Evolutionary conservation across 176 grass and related monocot species (phyloP), one percentile per base, ranked within the genome.

Genomic region (Tillandsia fasciculata): DNA sequence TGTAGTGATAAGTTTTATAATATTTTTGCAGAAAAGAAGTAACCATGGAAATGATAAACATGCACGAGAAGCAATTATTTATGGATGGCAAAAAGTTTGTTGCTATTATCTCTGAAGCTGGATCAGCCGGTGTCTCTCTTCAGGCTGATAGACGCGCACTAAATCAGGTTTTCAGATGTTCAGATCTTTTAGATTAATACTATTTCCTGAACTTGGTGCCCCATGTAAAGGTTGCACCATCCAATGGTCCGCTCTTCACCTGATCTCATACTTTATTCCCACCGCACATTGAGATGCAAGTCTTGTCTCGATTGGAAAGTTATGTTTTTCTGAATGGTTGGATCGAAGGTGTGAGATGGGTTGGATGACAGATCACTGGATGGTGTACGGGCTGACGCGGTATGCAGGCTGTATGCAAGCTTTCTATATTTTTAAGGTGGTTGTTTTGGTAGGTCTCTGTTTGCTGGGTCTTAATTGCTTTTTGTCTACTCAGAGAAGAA

Each of bases 41-140:
- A 79, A 85, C 94, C 29, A 99, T 99, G 94, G 94, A 99, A 83
- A 90, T 99, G 89, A 92, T 99, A 51, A 99, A 99, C 82, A 93
- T 99, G 94, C 82, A 99, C 64, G 94, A 93, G 83, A 99, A 99
- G 48, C 82, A 90, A 78, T 76, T 86, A 72, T 99, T 99, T 79
- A 99, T 99, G 84, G 86, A 90, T 64, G 89, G 85, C 3, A 90
- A 90, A 65, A 99, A 93, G 66, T 76, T 88, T 56, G 83, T 99
- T 82, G 87, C 94, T 63, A 93, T 99, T 82, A 93, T 99, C 84
- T 99, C 89, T 75, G 94, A 99, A 83, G 94, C 94, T 12, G 94
- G 94, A 54, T 99, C 94, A n/a, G 89, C 94, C 73, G 94, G 94
- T 64, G 94, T 99, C 64, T 99, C 94, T 51, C 84, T 99, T 59